Evolutionary conservation across 2,329 filamentous ascomycete genomes (phyloP).

Genomic region (Orbilia javanica): DNA sequence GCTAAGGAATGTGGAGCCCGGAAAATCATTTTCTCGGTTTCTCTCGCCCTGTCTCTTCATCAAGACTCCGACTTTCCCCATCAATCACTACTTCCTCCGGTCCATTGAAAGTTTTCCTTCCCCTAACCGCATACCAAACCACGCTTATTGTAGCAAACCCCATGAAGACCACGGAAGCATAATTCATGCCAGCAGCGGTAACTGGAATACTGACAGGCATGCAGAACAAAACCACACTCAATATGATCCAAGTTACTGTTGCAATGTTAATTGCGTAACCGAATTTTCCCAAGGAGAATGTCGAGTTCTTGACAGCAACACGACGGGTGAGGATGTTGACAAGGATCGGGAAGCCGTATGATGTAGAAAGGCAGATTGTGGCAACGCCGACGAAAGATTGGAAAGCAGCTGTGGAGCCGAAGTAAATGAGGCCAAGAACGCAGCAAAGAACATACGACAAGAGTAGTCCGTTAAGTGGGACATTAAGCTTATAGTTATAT

Average conservation of each 20-base stretch:
- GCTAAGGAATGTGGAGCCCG: neutral
- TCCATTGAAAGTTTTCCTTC: constrained; percentile 74
- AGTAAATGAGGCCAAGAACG: constrained; percentile 81
- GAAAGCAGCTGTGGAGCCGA: constrained; percentile 78
- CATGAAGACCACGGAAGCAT: constrained; percentile 75
- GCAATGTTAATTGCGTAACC: constrained; percentile 77
- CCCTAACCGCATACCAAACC: constrained; percentile 74
- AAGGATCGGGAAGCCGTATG: constrained; percentile 81
- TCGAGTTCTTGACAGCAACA: constrained; percentile 74
- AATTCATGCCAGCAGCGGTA: constrained; percentile 73
- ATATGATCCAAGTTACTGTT: constrained; percentile 77
- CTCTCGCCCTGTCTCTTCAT: constrained; percentile 24
- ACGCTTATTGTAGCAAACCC: constrained; percentile 74
- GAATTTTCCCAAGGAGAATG: constrained; percentile 77
- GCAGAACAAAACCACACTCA: constrained; percentile 80
- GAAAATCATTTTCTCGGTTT: constrained; percentile 13
- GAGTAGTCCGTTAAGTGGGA: constrained; percentile 77
- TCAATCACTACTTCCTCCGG: constrained; percentile 64
- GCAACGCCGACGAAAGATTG: constrained; percentile 84
- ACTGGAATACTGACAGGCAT: constrained; percentile 77
- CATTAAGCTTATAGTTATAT: constrained; percentile 75
- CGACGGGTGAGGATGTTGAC: constrained; percentile 77
- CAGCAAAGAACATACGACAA: constrained; percentile 78
- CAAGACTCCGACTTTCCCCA: constrained; percentile 5
- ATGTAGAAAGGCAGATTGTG: constrained; percentile 81